These are phyloP conservation scores for Clonostachys rhizophaga DNA, from an alignment of 2,329 filamentous ascomycete genomes.

Conservation along the genomic window DNA sequence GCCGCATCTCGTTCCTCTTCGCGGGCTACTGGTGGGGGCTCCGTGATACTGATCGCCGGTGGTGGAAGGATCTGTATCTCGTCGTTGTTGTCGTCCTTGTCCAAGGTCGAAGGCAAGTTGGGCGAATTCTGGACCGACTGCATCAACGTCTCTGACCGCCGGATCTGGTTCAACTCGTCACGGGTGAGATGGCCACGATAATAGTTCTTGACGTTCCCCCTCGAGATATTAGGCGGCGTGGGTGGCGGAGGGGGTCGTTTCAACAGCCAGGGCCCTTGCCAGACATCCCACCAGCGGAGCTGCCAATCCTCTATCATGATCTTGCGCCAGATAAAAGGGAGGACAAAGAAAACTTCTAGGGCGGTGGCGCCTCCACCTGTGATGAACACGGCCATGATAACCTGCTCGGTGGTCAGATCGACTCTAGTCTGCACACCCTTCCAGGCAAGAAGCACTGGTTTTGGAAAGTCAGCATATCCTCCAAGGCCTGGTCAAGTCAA, in stretches of 20 bases:
- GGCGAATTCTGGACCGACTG: no score
- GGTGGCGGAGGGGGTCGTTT: slow-evolving; percentile 27
- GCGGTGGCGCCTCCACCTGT: slow-evolving; percentile 29
- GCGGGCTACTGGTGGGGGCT: background rate
- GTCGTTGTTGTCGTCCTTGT: slow-evolving; percentile 15
- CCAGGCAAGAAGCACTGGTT: slow-evolving; percentile 45
- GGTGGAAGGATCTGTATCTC: slow-evolving; percentile 23
- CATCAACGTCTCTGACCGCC: no score
- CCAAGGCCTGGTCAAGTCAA: no score
- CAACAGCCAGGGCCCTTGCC: slow-evolving; percentile 41
- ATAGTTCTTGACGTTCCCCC: slow-evolving; percentile 40
- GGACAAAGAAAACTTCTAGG: slow-evolving; percentile 41
- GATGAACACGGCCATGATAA: slow-evolving; percentile 31
- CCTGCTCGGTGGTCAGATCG: slow-evolving; percentile 11
- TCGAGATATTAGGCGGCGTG: slow-evolving; percentile 30
- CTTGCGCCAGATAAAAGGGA: slow-evolving; percentile 43
- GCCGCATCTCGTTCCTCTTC: background rate
- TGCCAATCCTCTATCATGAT: slow-evolving; percentile 47
- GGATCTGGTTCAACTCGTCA: slow-evolving; percentile 32
- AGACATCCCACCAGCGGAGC: slow-evolving; percentile 39
- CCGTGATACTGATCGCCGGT: slow-evolving; percentile 11
- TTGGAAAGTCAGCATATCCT: no score
- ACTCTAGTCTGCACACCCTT: slow-evolving; percentile 17
- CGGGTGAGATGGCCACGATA: slow-evolving; percentile 41
- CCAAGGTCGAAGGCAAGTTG: no score